Conservation (phyloP, 164 flowering plant genomes). For the Aristolochia fimbriata region DNA sequence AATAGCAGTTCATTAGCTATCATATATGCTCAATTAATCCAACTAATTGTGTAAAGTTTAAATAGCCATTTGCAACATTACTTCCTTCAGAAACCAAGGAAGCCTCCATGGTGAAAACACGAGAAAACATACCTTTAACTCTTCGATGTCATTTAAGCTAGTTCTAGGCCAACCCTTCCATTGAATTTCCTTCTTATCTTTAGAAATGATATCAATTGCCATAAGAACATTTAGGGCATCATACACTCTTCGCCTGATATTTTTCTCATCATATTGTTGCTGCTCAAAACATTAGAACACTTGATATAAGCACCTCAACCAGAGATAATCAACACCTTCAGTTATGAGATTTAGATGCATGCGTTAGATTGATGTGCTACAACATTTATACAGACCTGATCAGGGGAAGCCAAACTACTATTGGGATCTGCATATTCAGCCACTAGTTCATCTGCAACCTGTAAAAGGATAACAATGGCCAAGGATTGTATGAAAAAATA, state of each 20-base stretch:
- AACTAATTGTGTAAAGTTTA: too few species aligned
- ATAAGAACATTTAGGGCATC: conserved; percentile 84
- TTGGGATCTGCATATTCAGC: conserved; percentile 30
- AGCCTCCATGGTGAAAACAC: neutral
- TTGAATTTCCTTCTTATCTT: conserved; percentile 77
- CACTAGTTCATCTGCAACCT: conserved; percentile 37
- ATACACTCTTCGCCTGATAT: conserved; percentile 73
- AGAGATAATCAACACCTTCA: neutral
- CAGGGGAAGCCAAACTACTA: conserved; percentile 20
- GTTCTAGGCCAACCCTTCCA: conserved; percentile 82
- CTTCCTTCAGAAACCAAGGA: too few species aligned
- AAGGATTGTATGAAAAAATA: neutral
- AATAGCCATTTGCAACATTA: too few species aligned
- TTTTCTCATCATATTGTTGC: conserved; percentile 85
- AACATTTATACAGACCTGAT: conserved; percentile 16
- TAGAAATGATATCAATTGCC: conserved; percentile 88
- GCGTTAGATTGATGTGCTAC: conserved; percentile 1
- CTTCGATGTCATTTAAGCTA: conserved; percentile 56
- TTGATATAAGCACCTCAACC: neutral
- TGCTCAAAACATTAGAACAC: conserved; percentile 12
- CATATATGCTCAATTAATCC: too few species aligned
- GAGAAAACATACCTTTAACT: conserved; percentile 44
- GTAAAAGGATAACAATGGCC: conserved; percentile 4
- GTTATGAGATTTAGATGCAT: neutral
- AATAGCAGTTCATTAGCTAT: too few species aligned